A percentile compares a stretch with the other conserved stretches of the same genome.
These are phyloP conservation scores for Blastomyces percursus DNA, from an alignment of 2,329 filamentous ascomycete species.

Conservation along the genomic window DNA sequence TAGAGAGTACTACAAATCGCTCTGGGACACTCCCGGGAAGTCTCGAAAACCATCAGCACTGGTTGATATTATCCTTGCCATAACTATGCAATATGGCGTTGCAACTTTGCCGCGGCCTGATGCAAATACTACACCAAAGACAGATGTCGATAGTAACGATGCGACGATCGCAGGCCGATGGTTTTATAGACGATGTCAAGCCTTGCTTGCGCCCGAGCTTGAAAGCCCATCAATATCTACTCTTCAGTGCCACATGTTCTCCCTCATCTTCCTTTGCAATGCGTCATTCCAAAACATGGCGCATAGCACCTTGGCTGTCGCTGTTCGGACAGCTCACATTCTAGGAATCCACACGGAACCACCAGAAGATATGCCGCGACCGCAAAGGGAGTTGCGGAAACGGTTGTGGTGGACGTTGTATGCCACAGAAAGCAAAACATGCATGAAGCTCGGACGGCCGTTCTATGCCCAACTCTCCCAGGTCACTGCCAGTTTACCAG, in stretches of 20 bases:
- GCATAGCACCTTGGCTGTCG: slow-evolving; percentile 31
- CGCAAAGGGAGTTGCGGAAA: slow-evolving; percentile 37
- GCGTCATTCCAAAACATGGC: slow-evolving; percentile 42
- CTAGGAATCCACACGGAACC: slow-evolving; percentile 42
- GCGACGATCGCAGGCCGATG: slow-evolving; percentile 36
- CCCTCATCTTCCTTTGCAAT: slow-evolving; percentile 37
- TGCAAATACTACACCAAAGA: slow-evolving; percentile 4
- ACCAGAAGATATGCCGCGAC: slow-evolving; percentile 21
- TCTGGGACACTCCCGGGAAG: slow-evolving; percentile 25
- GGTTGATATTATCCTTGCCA: slow-evolving; percentile 43
- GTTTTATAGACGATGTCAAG: slow-evolving; percentile 40
- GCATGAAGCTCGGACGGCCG: slow-evolving; percentile 40
- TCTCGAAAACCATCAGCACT: slow-evolving; percentile 38
- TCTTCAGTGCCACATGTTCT: slow-evolving; percentile 40
- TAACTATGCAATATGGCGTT: slow-evolving; percentile 42
- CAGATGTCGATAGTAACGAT: slow-evolving; percentile 22
- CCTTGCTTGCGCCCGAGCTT: slow-evolving; percentile 35
- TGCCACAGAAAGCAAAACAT: slow-evolving; percentile 38
- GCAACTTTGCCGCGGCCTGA: slow-evolving; percentile 14
- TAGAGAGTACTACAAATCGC: slow-evolving; percentile 33
- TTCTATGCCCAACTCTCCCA: slow-evolving; percentile 26
- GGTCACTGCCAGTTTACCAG: slow-evolving; percentile 30
- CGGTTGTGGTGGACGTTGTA: slow-evolving; percentile 46
- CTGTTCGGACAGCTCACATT: slow-evolving; percentile 38
- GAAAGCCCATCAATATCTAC: slow-evolving; percentile 41